These are phyloP conservation scores for Calycina marina DNA, from an alignment of 2,329 filamentous ascomycete species.

Conservation along the genomic window DNA sequence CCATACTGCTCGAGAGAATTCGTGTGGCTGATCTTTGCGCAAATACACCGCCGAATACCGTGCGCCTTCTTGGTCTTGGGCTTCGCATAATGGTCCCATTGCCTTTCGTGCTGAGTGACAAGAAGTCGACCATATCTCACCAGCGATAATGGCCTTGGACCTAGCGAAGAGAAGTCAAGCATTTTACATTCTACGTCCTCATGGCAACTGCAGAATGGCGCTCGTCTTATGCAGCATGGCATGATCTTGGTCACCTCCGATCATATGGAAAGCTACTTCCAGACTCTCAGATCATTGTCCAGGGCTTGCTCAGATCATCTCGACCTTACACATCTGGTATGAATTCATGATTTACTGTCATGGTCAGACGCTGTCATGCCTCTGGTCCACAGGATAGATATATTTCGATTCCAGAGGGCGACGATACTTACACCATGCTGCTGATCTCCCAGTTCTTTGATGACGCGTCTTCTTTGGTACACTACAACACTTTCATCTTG, in stretches of 20 bases:
- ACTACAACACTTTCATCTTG: no score
- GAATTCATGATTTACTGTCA: no score
- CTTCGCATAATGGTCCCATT: background rate
- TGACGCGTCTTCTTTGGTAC: no score
- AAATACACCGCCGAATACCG: background rate
- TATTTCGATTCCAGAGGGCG: no score
- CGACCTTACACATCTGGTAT: no score
- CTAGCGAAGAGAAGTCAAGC: background rate
- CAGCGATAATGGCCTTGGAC: background rate
- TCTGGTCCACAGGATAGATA: no score
- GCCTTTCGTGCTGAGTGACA: background rate
- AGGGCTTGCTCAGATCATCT: no score
- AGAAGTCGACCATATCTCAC: no score
- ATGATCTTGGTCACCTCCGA: background rate
- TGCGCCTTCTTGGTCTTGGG: background rate
- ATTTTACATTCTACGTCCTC: background rate
- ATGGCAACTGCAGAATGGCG: background rate
- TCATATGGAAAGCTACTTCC: background rate
- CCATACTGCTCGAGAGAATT: background rate
- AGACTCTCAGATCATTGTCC: no score
- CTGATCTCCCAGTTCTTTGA: background rate
- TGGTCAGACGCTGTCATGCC: no score
- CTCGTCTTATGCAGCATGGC: background rate
- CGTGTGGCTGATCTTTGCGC: background rate
- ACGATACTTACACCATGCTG: no score